These are phyloP conservation scores for Vitis rupestris DNA, from an alignment of 164 flowering plant genomes.

Conservation along the genomic window DNA sequence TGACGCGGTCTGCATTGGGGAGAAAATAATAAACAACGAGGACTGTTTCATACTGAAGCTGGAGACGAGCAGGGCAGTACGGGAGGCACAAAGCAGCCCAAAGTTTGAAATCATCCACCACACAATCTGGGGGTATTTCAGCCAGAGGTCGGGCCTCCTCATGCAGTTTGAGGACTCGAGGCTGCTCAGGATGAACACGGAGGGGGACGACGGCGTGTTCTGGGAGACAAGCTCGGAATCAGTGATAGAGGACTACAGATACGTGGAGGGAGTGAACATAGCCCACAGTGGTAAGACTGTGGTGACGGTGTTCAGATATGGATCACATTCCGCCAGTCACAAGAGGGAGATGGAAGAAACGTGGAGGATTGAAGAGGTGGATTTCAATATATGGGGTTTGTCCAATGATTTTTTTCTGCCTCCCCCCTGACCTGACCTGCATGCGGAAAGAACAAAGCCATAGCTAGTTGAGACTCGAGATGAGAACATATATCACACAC, in stretches of 20 bases:
- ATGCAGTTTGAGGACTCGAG: constrained; percentile 74
- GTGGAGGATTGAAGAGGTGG: constrained; percentile 68
- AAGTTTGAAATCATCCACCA: constrained; percentile 52
- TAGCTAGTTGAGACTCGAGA: too few species aligned
- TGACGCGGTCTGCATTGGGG: constrained; percentile 51
- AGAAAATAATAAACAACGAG: constrained; percentile 38
- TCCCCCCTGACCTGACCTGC: constrained; percentile 20
- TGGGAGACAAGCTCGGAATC: constrained; percentile 83
- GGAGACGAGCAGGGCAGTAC: constrained; percentile 41
- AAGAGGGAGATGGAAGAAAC: constrained; percentile 62
- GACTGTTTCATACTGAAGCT: constrained; percentile 54
- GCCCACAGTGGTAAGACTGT: constrained; percentile 61
- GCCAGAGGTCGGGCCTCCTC: constrained; percentile 75
- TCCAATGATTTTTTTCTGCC: constrained; percentile 47
- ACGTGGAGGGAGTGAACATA: constrained; percentile 63
- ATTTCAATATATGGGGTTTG: constrained; percentile 61
- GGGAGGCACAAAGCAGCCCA: constrained; percentile 46
- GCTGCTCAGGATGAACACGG: constrained; percentile 38
- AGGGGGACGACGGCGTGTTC: constrained; percentile 44
- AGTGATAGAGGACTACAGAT: constrained; percentile 55
- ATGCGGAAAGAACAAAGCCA: constrained; percentile 13
- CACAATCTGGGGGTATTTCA: constrained; percentile 59
- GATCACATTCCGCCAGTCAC: constrained; percentile 68
- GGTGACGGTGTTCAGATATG: constrained; percentile 58
- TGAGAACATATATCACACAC: too few species aligned